These are phyloP conservation scores for Apophysomyces variabilis DNA, from an alignment of 371 early-diverging fungal species.

Conservation along the genomic window DNA sequence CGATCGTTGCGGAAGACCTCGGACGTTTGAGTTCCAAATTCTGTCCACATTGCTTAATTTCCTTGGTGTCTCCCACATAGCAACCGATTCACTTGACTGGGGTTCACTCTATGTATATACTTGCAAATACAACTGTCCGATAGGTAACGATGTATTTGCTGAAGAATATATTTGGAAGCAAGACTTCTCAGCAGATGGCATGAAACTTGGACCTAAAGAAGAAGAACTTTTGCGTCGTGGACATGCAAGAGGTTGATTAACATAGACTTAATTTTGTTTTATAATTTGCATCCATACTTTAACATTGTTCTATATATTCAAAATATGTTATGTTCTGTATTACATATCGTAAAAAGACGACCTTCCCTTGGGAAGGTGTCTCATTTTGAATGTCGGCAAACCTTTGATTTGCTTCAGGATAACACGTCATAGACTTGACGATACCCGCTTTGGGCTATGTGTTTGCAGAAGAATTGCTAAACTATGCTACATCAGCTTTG, in stretches of 20 bases:
- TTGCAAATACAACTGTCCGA: conserved; percentile 84
- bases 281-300: background rate
- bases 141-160: conserved; percentile 54
- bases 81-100: conserved; percentile 85
- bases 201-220: conserved; percentile 42
- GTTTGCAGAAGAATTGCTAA: too few relatives aligned
- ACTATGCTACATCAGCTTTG: too few relatives aligned
- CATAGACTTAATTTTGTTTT: background rate
- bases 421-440: too few relatives aligned
- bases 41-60: conserved; percentile 77
- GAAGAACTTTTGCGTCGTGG: background rate
- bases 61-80: conserved; percentile 77
- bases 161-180: conserved; percentile 74
- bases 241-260: background rate
- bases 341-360: background rate
- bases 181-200: conserved; percentile 72
- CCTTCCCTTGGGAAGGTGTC: too few relatives aligned
- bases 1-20: conserved; percentile 71
- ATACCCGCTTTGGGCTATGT: too few relatives aligned
- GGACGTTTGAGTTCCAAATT: conserved; percentile 94
- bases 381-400: too few relatives aligned
- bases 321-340: background rate
- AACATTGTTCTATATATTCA: background rate
- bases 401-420: too few relatives aligned
- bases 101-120: conserved; percentile 89